phyloP scores from a whole-genome alignment of 352 stramenopile species.

The Phytophthora hibernalis region DNA sequence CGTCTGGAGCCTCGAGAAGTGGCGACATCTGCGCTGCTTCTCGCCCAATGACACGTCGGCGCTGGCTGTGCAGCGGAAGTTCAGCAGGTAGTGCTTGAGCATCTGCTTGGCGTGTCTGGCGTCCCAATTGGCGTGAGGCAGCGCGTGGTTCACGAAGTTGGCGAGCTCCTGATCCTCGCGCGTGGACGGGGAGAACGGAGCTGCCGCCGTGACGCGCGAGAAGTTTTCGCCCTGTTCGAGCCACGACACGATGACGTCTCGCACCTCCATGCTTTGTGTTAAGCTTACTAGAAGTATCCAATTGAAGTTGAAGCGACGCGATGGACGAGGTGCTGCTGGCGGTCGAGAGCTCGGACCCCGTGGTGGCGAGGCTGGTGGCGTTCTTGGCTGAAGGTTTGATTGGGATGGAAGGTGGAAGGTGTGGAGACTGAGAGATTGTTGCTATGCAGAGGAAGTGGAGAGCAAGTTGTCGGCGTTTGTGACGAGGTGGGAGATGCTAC shows the following conservation, averaged over 20 bases:
- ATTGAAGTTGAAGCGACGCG: slow-evolving; percentile 20
- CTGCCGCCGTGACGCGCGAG: slow-evolving; percentile 5
- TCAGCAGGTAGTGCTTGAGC: slow-evolving; percentile 19
- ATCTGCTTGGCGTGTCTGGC: slow-evolving; percentile 7
- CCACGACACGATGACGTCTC: slow-evolving; percentile 30
- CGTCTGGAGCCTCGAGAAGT: slow-evolving; percentile 15
- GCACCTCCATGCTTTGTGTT: slow-evolving; percentile 13
- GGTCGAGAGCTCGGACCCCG: slow-evolving; percentile 50
- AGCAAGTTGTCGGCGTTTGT: slow-evolving; percentile 27
- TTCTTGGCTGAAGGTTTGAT: slow-evolving; percentile 46
- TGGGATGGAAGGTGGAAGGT: background rate
- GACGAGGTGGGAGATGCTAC: slow-evolving; percentile 11
- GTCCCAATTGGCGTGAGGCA: slow-evolving; percentile 12
- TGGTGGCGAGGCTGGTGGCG: slow-evolving; percentile 48
- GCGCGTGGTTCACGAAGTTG: slow-evolving; percentile 13
- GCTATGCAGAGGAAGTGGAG: slow-evolving; percentile 36
- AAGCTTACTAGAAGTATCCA: too few species aligned
- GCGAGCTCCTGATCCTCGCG: slow-evolving; percentile 7
- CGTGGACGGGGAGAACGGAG: slow-evolving; percentile 8
- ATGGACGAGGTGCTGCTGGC: slow-evolving; percentile 58
- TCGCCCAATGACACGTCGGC: slow-evolving; percentile 9
- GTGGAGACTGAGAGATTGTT: background rate
- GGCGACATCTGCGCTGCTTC: slow-evolving; percentile 16
- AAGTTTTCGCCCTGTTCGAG: slow-evolving; percentile 29
- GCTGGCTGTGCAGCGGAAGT: slow-evolving; percentile 11